Evolutionary conservation across 176 grass and related monocot genomes (phyloP).

Genomic region (Dendrocalamus sinicus): DNA sequence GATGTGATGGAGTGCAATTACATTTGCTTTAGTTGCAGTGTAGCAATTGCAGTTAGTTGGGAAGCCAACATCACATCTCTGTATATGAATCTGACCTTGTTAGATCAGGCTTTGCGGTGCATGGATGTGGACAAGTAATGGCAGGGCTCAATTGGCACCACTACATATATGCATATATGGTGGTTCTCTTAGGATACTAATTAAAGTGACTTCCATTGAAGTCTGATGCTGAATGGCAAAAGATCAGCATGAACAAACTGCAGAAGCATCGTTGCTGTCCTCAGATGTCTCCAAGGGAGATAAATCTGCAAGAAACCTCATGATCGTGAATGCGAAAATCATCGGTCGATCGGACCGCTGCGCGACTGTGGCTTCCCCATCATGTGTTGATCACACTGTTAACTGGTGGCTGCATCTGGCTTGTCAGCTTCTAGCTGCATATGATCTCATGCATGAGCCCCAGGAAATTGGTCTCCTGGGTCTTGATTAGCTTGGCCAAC

Average conservation of each 20-base stretch:
- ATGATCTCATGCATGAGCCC: background rate
- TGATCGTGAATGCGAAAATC: background rate
- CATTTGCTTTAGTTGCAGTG: background rate
- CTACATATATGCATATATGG: background rate
- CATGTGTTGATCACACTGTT: background rate
- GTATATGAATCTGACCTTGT: background rate
- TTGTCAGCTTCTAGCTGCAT: constrained; percentile 26
- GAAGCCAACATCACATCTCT: background rate
- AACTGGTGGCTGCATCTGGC: constrained; percentile 1
- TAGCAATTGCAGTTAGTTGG: background rate
- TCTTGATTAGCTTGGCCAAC: background rate
- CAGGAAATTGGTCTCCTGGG: background rate
- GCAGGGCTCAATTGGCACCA: background rate
- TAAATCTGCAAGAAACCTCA: constrained; percentile 14
- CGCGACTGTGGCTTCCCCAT: background rate
- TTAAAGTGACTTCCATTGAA: background rate
- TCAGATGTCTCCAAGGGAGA: background rate
- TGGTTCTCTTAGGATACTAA: background rate
- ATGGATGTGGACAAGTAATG: background rate
- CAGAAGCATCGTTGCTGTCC: constrained; percentile 3
- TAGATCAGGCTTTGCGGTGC: background rate
- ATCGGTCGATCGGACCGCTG: background rate
- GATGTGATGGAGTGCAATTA: background rate
- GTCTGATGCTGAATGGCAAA: background rate
- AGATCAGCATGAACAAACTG: constrained; percentile 1